Base-by-base conservation (phyloP, 1,284 basidiomycete species). In the Trametes hirsuta region DNA sequence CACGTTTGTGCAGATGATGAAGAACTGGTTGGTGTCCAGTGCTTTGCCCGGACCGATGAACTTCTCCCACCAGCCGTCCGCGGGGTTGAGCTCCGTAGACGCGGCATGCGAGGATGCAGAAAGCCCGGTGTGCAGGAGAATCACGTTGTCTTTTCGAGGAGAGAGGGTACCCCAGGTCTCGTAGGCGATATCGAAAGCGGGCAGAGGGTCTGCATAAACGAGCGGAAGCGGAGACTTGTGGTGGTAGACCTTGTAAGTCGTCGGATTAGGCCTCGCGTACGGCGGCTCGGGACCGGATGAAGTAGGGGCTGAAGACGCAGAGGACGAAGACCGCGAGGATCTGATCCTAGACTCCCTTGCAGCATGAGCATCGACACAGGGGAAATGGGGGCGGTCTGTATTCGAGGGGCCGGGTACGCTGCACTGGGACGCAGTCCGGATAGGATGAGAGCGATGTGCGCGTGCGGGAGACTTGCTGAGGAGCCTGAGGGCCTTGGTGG, bases 21-120 rank as follows among this genome's bases (percentile, higher is more conserved):
- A 98, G 80, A 92, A 98, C 53, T 88, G 85, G 72, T 95, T 82
- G 3, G 97, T 98, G 79, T 99, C 97, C 37, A 99, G 82, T 3
- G 95, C 87, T 71, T 91, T 93, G 59, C 94, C 94, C 1, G 96
- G 95, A 0, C 97, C 97, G 62, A 99, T 95, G 76, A 98, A 99
- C 68, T 92, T 91, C 76, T 99, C 93, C 97, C 97, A 99, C 97
- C 97, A 99, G 5, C 97, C 97, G 22, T 88, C 84, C 0, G 92
- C 78, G 0, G 93, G 86, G 66, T 97, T 98, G 11, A 82, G 76
- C 2, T 82, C 73, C 0, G 92, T 92, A 11, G 91, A 91, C 0
- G 95, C 95, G 1, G 97, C 97, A 77, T 99, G 97, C 0, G 95
- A 97, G 2, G 93, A 96, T 0, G 97, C 97, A 2, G 93, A 95